These are phyloP conservation scores for Inonotus obliquus DNA, from an alignment of 1,284 basidiomycete species.

Conservation along the genomic window DNA sequence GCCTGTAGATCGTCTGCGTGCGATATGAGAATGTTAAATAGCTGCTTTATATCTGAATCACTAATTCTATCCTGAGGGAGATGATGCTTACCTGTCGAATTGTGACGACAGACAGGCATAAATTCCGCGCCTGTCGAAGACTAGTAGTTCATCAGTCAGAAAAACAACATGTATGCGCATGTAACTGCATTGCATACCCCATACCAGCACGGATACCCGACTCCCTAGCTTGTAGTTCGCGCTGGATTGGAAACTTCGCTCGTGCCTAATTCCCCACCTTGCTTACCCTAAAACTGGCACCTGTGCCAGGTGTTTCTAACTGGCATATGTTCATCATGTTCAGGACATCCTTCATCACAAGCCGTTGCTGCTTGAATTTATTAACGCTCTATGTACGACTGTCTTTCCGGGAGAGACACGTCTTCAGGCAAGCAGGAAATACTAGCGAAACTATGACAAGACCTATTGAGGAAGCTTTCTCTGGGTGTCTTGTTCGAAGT, in stretches of 20 bases:
- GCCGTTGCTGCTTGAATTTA: too few species aligned
- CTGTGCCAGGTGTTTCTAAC: too few species aligned
- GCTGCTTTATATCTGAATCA: constrained; percentile 69
- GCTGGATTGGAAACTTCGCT: constrained; percentile 94
- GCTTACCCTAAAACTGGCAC: constrained; percentile 85
- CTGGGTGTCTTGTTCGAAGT: too few species aligned
- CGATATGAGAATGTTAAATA: constrained; percentile 89
- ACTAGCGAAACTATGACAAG: too few species aligned
- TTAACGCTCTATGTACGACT: too few species aligned
- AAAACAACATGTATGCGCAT: not conserved
- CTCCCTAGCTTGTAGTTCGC: constrained; percentile 90
- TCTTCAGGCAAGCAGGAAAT: too few species aligned
- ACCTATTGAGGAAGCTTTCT: too few species aligned
- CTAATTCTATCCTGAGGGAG: not conserved
- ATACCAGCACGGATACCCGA: constrained; percentile 93
- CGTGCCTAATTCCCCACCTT: constrained; percentile 70
- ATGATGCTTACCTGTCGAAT: constrained; percentile 63
- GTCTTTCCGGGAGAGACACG: too few species aligned
- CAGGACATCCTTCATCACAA: too few species aligned
- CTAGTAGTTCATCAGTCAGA: constrained; percentile 37
- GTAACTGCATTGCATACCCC: constrained; percentile 47
- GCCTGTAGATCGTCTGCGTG: constrained; percentile 92
- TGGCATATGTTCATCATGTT: too few species aligned
- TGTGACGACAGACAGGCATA: constrained; percentile 73
- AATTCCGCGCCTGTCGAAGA: constrained; percentile 76